Evolutionary conservation across 768 basidiomycete species (phyloP).

Genomic region (Lactarius hatsudake): DNA sequence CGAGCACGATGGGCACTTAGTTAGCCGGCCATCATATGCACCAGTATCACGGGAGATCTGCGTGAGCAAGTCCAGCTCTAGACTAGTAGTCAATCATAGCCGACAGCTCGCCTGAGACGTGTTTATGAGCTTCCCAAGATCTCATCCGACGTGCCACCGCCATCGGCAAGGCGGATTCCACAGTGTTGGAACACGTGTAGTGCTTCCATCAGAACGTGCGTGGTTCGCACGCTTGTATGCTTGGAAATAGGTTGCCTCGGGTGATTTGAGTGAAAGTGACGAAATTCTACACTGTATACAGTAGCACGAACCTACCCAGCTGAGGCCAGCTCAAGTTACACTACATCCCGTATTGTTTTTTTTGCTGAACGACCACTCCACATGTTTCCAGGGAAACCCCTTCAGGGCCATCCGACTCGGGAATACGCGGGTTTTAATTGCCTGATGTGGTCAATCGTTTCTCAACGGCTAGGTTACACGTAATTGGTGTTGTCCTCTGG

Average conservation of each 20-base stretch:
- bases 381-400: constrained; percentile 77
- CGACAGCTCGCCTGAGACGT: constrained; percentile 63
- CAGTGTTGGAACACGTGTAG: constrained; percentile 79
- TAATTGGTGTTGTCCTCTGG: constrained; percentile 44
- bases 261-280: constrained; percentile 36
- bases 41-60: constrained; percentile 64
- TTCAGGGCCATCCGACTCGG: constrained; percentile 40
- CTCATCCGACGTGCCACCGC: constrained; percentile 29
- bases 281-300: not conserved
- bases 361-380: constrained; percentile 50
- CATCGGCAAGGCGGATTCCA: constrained; percentile 44
- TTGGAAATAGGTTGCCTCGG: constrained; percentile 78
- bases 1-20: constrained; percentile 34
- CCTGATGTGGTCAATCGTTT: constrained; percentile 47
- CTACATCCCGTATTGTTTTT: constrained; percentile 54
- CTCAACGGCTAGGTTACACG: constrained; percentile 48
- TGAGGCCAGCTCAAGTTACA: constrained; percentile 74
- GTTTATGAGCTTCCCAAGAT: constrained; percentile 74
- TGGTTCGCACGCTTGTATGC: constrained; percentile 70
- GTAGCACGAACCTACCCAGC: constrained; percentile 68
- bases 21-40: constrained; percentile 79
- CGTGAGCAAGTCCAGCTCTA: constrained; percentile 71
- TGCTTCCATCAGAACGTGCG: constrained; percentile 78
- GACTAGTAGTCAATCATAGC: constrained; percentile 72
- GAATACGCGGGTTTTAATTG: constrained; percentile 46